Evolutionary conservation across 2,329 filamentous ascomycete genomes (phyloP), one percentile per base, ranked within the genome.

Genomic region (Diaporthe eres): DNA sequence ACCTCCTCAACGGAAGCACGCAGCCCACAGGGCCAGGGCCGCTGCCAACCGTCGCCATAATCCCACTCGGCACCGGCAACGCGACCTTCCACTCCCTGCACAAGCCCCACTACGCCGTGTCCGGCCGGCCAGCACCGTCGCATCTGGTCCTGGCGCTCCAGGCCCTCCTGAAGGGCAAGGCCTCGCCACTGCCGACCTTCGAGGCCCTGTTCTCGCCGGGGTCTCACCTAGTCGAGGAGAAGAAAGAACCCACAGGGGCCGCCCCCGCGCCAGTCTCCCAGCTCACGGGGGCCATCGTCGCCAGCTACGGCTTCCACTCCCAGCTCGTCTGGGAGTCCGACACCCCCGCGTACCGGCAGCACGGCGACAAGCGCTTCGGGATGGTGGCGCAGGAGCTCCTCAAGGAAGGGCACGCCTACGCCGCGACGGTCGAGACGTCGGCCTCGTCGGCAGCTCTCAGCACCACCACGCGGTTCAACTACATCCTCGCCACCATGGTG

Each of bases 241-340:
- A 75, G 6, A 49, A 68, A 2, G 75, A 78, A 4, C 2, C 37
- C 28, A 28, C 34, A 0, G 72, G 25, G 2, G 12, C 19, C 17
- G 9, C 5, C 12, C 49, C 63, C 74, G 83, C n/a, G 79, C 83
- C 44, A 80, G 83, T 13, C 75, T 78, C 1, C 83, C 82, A 84
- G 61, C 86, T 93, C 34, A 90, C 94, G 80, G 96, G 95, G 37
- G 94, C 93, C 34, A 95, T 98, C 31, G 96, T 98, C 2, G 93
- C 93, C 60, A 97, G 94, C 83, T 98, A 97, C 90, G 96, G 94
- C 28, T 92, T 98, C 81, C 96, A 98, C 81, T 94, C 96, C 42
- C 92, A 93, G 57, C 89, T 98, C 4, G 95, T 98, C 31, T 95
- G 94, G 79, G 95, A 98, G 85, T 97, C 94, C 83, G 96, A 98